These are phyloP conservation scores for Fusarium succisae DNA, from an alignment of 2,329 filamentous ascomycete species.

Conservation along the genomic window DNA sequence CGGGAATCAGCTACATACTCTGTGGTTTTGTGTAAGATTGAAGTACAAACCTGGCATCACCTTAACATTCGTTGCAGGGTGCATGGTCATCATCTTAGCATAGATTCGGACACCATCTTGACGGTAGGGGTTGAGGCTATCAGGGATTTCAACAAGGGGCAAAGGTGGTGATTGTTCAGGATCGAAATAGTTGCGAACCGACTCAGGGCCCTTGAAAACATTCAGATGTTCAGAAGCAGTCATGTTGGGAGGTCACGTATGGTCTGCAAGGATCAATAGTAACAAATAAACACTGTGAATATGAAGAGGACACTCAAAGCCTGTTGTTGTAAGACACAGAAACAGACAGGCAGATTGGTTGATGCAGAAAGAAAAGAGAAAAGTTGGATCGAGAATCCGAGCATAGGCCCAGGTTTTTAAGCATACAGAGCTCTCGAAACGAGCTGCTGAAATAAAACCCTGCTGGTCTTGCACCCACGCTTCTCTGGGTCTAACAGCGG, in stretches of 20 bases:
- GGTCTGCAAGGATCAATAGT: background rate
- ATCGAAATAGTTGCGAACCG: conserved; percentile 66
- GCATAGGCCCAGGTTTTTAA: conserved; percentile 17
- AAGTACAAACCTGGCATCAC: conserved; percentile 61
- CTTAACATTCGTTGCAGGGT: conserved; percentile 71
- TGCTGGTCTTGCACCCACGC: conserved; percentile 21
- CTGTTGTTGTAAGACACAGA: background rate
- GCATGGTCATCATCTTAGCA: conserved; percentile 71
- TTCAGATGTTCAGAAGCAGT: conserved; percentile 51
- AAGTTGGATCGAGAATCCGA: background rate
- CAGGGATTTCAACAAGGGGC: conserved; percentile 68
- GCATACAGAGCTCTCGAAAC: conserved; percentile 2
- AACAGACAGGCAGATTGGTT: background rate
- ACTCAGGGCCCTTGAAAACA: conserved; percentile 64
- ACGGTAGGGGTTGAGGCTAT: conserved; percentile 63
- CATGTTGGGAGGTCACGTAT: conserved; percentile 37
- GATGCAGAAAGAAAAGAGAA: background rate
- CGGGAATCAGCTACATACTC: conserved; percentile 10
- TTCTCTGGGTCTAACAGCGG: conserved; percentile 29
- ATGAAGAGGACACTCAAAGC: background rate
- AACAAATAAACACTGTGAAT: background rate
- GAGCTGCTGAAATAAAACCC: conserved; percentile 12
- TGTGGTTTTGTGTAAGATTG: background rate
- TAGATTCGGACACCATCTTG: conserved; percentile 69
- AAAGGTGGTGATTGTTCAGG: conserved; percentile 65